Percentiles rank a stretch among this genome's conserved stretches.
phyloP scores from a whole-genome alignment of 495 filamentous ascomycete genomes.

The Penicillium atrosanguineum region DNA sequence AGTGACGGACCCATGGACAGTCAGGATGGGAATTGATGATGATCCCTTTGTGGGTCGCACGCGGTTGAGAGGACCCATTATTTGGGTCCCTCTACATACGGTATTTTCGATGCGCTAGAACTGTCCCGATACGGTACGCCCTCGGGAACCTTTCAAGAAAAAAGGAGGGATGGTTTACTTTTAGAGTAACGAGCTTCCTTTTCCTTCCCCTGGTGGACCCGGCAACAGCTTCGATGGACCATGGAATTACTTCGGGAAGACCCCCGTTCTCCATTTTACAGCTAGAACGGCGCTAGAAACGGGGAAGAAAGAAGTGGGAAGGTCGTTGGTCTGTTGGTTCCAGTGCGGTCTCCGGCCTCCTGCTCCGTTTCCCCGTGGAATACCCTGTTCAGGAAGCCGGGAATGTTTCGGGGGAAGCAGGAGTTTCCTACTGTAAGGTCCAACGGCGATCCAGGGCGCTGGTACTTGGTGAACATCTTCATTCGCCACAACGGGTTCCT shows the following conservation, averaged over 20 bases:
- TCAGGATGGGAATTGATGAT: conserved; percentile 9
- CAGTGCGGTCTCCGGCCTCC: neutral
- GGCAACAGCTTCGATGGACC: conserved; percentile 10
- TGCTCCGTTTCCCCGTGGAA: conserved; percentile 15
- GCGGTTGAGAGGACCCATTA: neutral
- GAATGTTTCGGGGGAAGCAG: neutral
- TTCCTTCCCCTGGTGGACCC: conserved; percentile 20
- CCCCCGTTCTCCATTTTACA: conserved; percentile 22
- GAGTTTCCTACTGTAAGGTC: neutral
- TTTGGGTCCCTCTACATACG: neutral
- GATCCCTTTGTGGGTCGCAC: conserved; percentile 12
- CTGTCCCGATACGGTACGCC: neutral
- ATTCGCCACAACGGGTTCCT: conserved; percentile 23
- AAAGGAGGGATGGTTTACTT: conserved; percentile 1
- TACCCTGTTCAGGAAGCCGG: neutral
- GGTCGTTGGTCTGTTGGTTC: neutral
- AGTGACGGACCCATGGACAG: neutral
- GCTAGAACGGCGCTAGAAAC: conserved; percentile 34
- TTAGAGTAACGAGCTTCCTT: conserved; percentile 22
- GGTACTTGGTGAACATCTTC: conserved; percentile 10
- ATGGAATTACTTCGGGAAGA: conserved; percentile 13
- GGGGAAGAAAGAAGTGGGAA: conserved; percentile 11
- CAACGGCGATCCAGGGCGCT: conserved; percentile 20
- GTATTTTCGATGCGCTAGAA: neutral
- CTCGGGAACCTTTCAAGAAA: conserved; percentile 2